These are phyloP conservation scores for Phlegmacium glaucopus DNA, from an alignment of 768 basidiomycete genomes.

Conservation along the genomic window DNA sequence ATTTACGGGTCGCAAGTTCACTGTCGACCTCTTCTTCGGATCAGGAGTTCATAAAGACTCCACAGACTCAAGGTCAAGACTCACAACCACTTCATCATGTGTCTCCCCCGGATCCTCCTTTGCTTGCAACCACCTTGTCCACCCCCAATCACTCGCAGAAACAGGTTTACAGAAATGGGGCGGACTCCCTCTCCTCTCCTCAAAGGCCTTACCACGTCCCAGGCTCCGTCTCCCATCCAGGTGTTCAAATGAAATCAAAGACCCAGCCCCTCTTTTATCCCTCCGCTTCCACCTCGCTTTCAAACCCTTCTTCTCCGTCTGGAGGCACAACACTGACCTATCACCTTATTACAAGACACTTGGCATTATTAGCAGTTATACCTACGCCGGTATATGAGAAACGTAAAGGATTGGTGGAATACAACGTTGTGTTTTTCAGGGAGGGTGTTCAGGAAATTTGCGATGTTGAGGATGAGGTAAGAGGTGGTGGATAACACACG, in stretches of 20 bases:
- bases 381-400: constrained; percentile 72
- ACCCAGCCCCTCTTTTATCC: constrained; percentile 56
- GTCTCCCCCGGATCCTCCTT: constrained; percentile 1
- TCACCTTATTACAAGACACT: constrained; percentile 71
- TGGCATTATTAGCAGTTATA: constrained; percentile 69
- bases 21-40: not conserved
- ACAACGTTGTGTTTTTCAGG: constrained; percentile 83
- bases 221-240: no score
- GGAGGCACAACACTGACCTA: constrained; percentile 63
- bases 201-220: no score
- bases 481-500: constrained; percentile 29
- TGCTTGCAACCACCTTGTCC: not conserved
- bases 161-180: constrained; percentile 5
- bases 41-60: not conserved
- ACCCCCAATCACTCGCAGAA: constrained; percentile 2
- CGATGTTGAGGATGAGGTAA: constrained; percentile 62
- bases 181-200: no score
- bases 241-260: not conserved
- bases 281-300: constrained; percentile 38
- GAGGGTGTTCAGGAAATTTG: constrained; percentile 83
- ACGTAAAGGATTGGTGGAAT: constrained; percentile 75
- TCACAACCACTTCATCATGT: not conserved
- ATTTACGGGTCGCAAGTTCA: not conserved
- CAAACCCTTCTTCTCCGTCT: constrained; percentile 10
- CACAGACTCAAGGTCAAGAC: not conserved